Conservation (phyloP, 495 filamentous ascomycete species). For the Penicillium salamii region DNA sequence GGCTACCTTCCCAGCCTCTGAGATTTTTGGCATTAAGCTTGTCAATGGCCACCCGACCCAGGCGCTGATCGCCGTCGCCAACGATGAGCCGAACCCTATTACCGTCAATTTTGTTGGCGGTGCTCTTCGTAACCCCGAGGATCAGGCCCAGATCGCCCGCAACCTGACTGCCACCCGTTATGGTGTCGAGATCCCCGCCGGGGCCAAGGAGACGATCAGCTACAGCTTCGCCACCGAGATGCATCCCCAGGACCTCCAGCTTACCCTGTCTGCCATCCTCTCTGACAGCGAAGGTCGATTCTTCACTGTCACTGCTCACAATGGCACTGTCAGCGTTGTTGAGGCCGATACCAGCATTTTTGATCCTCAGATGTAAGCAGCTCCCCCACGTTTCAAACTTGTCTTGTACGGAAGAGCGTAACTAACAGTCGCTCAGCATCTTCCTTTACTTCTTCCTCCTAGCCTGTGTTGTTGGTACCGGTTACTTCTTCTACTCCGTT, state of each 20-base stretch:
- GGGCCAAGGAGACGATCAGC: constrained; percentile 68
- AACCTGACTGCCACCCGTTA: constrained; percentile 81
- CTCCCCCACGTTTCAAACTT: not conserved
- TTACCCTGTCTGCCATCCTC: constrained; percentile 74
- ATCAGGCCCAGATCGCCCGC: constrained; percentile 61
- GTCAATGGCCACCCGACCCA: constrained; percentile 88
- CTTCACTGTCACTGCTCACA: constrained; percentile 78
- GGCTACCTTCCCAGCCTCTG: constrained; percentile 79
- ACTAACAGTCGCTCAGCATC: constrained; percentile 58
- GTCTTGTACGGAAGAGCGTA: not conserved
- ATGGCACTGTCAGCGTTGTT: constrained; percentile 84
- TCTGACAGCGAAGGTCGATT: constrained; percentile 61
- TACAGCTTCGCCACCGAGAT: constrained; percentile 89
- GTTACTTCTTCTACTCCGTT: constrained; percentile 97
- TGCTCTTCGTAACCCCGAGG: constrained; percentile 61
- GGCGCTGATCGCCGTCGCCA: constrained; percentile 76
- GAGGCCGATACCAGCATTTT: constrained; percentile 91
- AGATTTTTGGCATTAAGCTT: constrained; percentile 93
- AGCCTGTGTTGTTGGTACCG: constrained; percentile 68
- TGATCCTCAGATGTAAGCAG: constrained; percentile 88
- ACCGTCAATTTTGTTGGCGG: constrained; percentile 76
- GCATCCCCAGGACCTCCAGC: constrained; percentile 82
- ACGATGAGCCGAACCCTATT: constrained; percentile 76
- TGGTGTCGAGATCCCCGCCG: constrained; percentile 71
- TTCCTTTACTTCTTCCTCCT: constrained; percentile 96